Evolutionary conservation across 495 filamentous ascomycete genomes (phyloP).

Genomic region (Xylaria venustula): DNA sequence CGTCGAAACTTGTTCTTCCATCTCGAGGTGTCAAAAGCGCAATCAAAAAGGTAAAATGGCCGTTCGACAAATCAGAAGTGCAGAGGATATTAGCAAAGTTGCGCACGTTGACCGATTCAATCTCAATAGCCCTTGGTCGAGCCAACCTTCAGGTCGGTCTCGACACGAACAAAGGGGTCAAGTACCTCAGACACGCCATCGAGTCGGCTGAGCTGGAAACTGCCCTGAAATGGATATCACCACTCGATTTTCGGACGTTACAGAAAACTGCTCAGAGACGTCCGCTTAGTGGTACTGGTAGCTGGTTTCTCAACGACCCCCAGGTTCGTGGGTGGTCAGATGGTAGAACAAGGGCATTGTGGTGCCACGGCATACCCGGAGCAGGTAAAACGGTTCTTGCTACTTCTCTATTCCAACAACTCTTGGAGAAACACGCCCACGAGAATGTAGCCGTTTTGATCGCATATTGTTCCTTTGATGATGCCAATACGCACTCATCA

Average conservation of each 20-base stretch:
- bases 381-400: background rate
- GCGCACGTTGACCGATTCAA: background rate
- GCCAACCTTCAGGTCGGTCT: background rate
- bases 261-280: background rate
- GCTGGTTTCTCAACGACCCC: background rate
- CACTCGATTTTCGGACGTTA: background rate
- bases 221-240: background rate
- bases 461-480: constrained; percentile 3
- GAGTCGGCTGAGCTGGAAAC: background rate
- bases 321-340: background rate
- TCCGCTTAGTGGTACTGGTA: background rate
- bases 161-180: background rate
- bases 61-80: background rate
- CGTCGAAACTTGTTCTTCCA: background rate
- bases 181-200: background rate
- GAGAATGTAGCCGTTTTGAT: background rate
- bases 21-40: background rate
- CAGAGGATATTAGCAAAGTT: background rate
- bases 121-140: background rate
- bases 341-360: background rate
- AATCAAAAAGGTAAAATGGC: background rate
- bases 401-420: background rate
- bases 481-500: background rate
- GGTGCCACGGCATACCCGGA: constrained; percentile 2
- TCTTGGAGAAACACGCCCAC: background rate